Percentiles rank a stretch among this genome's conserved stretches.
Conservation (phyloP, 2,329 filamentous ascomycete genomes). For the Lecanicillium sp. region DNA sequence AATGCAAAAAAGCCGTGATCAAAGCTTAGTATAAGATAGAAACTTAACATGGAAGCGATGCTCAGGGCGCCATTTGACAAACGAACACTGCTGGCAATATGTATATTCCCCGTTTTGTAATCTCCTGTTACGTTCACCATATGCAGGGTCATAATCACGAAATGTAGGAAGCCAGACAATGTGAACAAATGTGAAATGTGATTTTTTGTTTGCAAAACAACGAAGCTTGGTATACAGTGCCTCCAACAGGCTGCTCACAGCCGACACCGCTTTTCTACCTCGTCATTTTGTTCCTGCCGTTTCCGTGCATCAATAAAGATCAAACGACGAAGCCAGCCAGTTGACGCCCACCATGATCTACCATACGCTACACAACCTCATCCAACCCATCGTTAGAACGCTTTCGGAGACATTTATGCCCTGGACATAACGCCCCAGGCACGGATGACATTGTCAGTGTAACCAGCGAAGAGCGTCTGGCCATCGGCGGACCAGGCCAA, state of each 20-base stretch:
- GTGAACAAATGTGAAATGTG: slow-evolving; percentile 11
- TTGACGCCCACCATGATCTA: slow-evolving; percentile 39
- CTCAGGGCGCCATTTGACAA: too few species aligned
- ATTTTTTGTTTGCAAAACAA: slow-evolving; percentile 29
- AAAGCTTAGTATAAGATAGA: too few species aligned
- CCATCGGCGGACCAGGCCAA: slow-evolving; percentile 97
- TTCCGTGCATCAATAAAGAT: slow-evolving; percentile 31
- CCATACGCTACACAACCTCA: slow-evolving; percentile 16
- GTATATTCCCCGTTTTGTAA: too few species aligned
- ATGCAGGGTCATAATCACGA: background rate
- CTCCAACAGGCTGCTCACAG: slow-evolving; percentile 26
- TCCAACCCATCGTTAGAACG: slow-evolving; percentile 16
- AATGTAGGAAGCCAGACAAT: background rate
- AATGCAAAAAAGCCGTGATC: too few species aligned
- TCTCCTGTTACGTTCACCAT: too few species aligned
- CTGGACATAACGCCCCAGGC: slow-evolving; percentile 97
- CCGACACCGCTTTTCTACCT: slow-evolving; percentile 27
- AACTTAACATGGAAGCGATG: too few species aligned
- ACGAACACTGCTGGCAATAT: too few species aligned
- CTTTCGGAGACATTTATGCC: slow-evolving; percentile 46
- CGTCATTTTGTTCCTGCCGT: slow-evolving; percentile 16
- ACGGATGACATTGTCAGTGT: slow-evolving; percentile 99
- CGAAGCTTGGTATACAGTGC: slow-evolving; percentile 31
- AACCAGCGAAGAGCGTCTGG: slow-evolving; percentile 98
- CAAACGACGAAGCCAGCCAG: slow-evolving; percentile 38